Percentiles rank a stretch among this genome's conserved stretches.
These are phyloP conservation scores for Crucihimalaya himalaica DNA, from an alignment of 345 rosid species.

Conservation along the genomic window DNA sequence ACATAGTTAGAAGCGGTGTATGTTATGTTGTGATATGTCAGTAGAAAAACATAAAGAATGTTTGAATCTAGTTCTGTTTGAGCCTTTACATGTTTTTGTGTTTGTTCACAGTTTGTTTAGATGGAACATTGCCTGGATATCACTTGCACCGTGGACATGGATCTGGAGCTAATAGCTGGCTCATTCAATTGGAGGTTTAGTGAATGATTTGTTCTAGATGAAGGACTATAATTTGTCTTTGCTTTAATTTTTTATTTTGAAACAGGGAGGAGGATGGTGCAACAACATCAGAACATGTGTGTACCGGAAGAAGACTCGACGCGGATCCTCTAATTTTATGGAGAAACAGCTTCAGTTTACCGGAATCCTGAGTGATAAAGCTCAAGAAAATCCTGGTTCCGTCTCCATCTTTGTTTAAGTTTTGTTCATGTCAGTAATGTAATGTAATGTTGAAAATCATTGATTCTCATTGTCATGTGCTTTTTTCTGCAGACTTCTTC, in stretches of 20 bases:
- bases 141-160: conserved; percentile 85
- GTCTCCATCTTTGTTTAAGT: background rate
- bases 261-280: conserved; percentile 97
- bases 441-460: background rate
- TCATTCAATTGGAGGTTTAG: conserved; percentile 85
- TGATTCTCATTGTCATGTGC: background rate
- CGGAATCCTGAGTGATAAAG: conserved; percentile 78
- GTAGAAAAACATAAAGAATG: background rate
- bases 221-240: background rate
- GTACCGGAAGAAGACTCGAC: conserved; percentile 71
- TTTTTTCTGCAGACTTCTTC: conserved; percentile 67
- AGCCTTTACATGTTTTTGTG: conserved; percentile 24
- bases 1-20: conserved; percentile 3
- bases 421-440: background rate
- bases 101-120: conserved; percentile 75
- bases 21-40: background rate
- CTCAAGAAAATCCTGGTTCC: conserved; percentile 83
- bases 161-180: conserved; percentile 88
- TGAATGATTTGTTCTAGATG: conserved; percentile 1
- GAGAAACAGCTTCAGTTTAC: conserved; percentile 69
- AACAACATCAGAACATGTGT: conserved; percentile 58
- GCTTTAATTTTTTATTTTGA: background rate
- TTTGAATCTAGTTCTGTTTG: background rate
- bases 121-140: conserved; percentile 95
- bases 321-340: conserved; percentile 83